Evolutionary conservation across 1,139 yeast genomes (phyloP).

Genomic region (Geotrichum phurueaensis): DNA sequence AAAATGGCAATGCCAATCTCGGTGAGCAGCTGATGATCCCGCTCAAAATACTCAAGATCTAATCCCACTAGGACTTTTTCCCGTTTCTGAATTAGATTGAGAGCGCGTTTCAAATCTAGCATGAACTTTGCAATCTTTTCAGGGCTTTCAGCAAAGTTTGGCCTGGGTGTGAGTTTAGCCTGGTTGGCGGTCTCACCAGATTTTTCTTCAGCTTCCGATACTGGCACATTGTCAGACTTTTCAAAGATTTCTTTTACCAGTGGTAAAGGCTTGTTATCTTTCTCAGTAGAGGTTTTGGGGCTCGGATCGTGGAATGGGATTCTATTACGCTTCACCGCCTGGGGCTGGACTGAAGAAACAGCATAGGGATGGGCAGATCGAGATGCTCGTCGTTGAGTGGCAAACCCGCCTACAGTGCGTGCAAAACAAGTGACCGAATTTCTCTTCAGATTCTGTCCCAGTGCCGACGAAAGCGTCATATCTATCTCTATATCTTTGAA

Average conservation of each 20-base stretch:
- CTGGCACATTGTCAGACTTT: background rate
- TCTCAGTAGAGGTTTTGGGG: background rate
- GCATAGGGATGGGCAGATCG: no score
- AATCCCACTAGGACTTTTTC: conserved; percentile 35
- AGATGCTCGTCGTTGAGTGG: no score
- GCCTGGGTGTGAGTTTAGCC: background rate
- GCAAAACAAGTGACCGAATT: no score
- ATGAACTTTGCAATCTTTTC: background rate
- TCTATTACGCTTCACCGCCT: background rate
- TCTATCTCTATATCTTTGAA: no score
- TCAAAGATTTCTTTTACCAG: background rate
- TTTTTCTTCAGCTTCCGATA: background rate
- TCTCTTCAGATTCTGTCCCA: no score
- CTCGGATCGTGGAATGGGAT: background rate
- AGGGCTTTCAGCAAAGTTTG: background rate
- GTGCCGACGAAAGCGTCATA: no score
- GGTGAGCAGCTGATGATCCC: conserved; percentile 43
- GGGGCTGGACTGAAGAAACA: background rate
- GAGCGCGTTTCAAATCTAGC: background rate
- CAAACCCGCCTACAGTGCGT: no score
- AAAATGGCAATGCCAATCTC: conserved; percentile 67
- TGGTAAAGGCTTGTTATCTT: background rate
- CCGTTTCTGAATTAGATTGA: background rate
- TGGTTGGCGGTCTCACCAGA: background rate
- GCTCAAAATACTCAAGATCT: conserved; percentile 66